Conservation (phyloP, 2,329 filamentous ascomycete genomes). For the Aspergillus glaucus region DNA sequence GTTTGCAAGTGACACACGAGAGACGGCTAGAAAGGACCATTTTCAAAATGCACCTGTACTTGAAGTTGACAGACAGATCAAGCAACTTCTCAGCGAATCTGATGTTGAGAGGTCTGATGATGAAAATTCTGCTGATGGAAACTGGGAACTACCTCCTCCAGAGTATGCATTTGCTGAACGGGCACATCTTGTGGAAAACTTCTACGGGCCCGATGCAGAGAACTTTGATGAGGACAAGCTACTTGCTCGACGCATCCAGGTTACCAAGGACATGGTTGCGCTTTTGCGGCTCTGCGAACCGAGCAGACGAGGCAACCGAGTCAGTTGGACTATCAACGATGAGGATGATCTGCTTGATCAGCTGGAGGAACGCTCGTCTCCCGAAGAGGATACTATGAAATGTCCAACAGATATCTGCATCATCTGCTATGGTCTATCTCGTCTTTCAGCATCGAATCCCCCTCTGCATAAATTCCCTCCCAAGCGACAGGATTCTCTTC, state of each 20-base stretch:
- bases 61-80: conserved; percentile 20
- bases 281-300: conserved; percentile 18
- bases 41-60: conserved; percentile 18
- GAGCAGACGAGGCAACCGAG: conserved; percentile 17
- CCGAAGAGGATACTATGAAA: conserved; percentile 9
- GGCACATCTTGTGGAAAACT: conserved; percentile 19
- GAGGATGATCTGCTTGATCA: neutral
- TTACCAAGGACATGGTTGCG: conserved; percentile 23
- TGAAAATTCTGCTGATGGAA: conserved; percentile 64
- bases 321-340: conserved; percentile 15
- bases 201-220: conserved; percentile 20
- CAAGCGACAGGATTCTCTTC: too few relatives aligned
- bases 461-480: too few relatives aligned
- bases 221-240: conserved; percentile 18
- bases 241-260: conserved; percentile 19
- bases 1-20: conserved; percentile 12
- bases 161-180: conserved; percentile 19
- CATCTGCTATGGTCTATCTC: too few relatives aligned
- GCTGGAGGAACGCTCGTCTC: conserved; percentile 6
- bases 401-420: conserved; percentile 19
- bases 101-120: conserved; percentile 63
- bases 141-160: conserved; percentile 54
- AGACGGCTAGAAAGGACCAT: conserved; percentile 21
- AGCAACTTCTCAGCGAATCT: conserved; percentile 17
- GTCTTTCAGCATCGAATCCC: too few relatives aligned